phyloP scores from a whole-genome alignment of 352 stramenopile species.

The Globisporangium barbulae region DNA sequence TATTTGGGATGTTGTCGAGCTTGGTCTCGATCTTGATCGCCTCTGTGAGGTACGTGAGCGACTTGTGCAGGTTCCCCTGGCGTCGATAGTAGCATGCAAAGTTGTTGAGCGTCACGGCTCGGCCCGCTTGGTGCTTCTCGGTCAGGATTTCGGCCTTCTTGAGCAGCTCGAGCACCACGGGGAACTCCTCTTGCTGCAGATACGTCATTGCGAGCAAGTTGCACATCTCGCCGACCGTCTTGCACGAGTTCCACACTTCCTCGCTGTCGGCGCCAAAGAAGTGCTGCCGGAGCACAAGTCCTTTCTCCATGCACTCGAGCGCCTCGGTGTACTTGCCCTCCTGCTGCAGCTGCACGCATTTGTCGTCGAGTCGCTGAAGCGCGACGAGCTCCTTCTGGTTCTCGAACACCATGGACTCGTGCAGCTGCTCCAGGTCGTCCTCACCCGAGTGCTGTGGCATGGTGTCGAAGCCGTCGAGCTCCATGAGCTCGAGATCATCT shows the following conservation, averaged over 20 bases:
- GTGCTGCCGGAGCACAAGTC: conserved; percentile 90
- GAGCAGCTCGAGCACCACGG: conserved; percentile 89
- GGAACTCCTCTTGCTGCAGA: conserved; percentile 92
- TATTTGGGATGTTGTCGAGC: conserved; percentile 85
- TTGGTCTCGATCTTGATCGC: conserved; percentile 90
- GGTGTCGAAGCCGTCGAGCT: conserved; percentile 22
- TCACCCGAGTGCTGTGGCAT: conserved; percentile 7
- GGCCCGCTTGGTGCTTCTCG: conserved; percentile 72
- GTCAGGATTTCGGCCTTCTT: conserved; percentile 95
- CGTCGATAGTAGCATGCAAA: conserved; percentile 92
- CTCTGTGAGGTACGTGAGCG: conserved; percentile 90
- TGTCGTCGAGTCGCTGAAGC: conserved; percentile 88
- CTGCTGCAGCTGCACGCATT: conserved; percentile 87
- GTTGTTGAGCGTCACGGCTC: conserved; percentile 94
- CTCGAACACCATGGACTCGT: conserved; percentile 38
- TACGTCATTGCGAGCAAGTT: conserved; percentile 96
- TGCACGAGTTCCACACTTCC: conserved; percentile 88
- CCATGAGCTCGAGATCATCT: conserved; percentile 25
- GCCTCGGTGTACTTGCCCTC: conserved; percentile 91
- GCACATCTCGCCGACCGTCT: conserved; percentile 94
- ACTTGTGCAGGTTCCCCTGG: conserved; percentile 88
- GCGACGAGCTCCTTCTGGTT: conserved; percentile 87
- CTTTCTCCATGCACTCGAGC: conserved; percentile 93
- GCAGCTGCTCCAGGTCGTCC: conserved; percentile 32
- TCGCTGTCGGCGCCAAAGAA: conserved; percentile 91